phyloP scores from a whole-genome alignment of 2,329 filamentous ascomycete species.

The Cladosporium sp. region DNA sequence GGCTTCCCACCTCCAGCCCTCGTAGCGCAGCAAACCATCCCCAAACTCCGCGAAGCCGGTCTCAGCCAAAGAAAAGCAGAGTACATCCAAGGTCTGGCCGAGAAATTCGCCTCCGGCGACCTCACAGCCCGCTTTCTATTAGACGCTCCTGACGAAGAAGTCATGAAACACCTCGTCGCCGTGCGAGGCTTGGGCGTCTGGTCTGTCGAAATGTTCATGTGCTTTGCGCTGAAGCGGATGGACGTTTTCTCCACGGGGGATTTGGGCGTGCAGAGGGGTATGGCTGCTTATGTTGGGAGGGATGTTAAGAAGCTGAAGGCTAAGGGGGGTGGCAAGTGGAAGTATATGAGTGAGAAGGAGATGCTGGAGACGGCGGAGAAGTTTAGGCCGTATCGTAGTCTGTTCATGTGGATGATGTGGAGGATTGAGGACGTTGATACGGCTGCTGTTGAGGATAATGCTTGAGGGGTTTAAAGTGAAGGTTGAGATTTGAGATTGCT shows the following conservation, averaged over 20 bases:
- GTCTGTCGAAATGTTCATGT: conserved; percentile 98
- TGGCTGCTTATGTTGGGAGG: conserved; percentile 78
- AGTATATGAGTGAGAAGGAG: conserved; percentile 92
- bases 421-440: conserved; percentile 22
- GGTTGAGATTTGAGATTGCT: no score
- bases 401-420: conserved; percentile 99
- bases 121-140: conserved; percentile 71
- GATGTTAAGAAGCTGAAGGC: conserved; percentile 80
- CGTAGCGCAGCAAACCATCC: conserved; percentile 60
- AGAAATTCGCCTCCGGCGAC: conserved; percentile 72
- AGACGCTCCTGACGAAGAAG: conserved; percentile 75
- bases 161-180: conserved; percentile 74
- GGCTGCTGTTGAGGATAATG: conserved; percentile 20
- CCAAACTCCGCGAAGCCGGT: conserved; percentile 73
- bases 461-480: background rate
- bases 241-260: conserved; percentile 93
- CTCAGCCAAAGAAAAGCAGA: conserved; percentile 93
- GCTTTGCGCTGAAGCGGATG: conserved; percentile 88
- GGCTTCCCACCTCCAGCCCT: conserved; percentile 71
- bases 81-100: conserved; percentile 80
- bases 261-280: conserved; percentile 88
- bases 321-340: conserved; percentile 83
- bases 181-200: conserved; percentile 83
- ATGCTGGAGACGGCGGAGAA: conserved; percentile 77
- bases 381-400: conserved; percentile 77